Evolutionary conservation across 192 early-diverging fungal species (phyloP), one percentile per base, ranked within the genome.

Genomic region (Coemansia sp.): DNA sequence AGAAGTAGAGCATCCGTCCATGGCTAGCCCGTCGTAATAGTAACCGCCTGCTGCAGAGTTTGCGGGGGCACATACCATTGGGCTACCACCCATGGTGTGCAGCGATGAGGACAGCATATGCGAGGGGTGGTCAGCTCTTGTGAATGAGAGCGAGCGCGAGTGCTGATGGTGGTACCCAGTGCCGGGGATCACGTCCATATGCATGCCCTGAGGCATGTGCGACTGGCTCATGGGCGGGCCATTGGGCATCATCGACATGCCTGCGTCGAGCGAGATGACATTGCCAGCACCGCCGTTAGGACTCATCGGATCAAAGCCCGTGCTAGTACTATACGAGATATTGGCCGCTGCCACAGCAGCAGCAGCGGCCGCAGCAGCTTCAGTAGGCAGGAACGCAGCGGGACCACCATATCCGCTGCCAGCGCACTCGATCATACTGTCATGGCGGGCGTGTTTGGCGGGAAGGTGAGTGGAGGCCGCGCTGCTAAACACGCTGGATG

Each of bases 391-490:
- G 28, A 33, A 53, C 13, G 51, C 24, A 9, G 28, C 51, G 5
- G 51, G 24, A 26, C 31, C 51, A 3, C 51, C 51, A 7, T 53
- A 53, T 7, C 20, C 36, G 37, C 10, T 35, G 8, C 20, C 6
- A 9, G 43, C 16, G 20, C 42, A 23, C 2, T 63, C 62, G 26
- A 68, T 64, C 11, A 73, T 58, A 42, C 76, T 73, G 59, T 45
- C 66, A 33, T 73, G 70, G 45, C 76, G 70, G 6, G 67, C 67
- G 23, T 78, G 70, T 63, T 78, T 78, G 9, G 63, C 48, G 9
- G 63, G 40, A 7, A 53, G 31, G 51, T 53, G 51, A 13, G 51
- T 14, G 23, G 69, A 8, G 62, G 57, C 20, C 36, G 63, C 46
- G 21, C 57, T 31, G 62, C 45, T 60, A 4, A 65, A 60, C 26